Evolutionary conservation across 768 basidiomycete genomes (phyloP).

Genomic region (Panaeolus cyanescens): DNA sequence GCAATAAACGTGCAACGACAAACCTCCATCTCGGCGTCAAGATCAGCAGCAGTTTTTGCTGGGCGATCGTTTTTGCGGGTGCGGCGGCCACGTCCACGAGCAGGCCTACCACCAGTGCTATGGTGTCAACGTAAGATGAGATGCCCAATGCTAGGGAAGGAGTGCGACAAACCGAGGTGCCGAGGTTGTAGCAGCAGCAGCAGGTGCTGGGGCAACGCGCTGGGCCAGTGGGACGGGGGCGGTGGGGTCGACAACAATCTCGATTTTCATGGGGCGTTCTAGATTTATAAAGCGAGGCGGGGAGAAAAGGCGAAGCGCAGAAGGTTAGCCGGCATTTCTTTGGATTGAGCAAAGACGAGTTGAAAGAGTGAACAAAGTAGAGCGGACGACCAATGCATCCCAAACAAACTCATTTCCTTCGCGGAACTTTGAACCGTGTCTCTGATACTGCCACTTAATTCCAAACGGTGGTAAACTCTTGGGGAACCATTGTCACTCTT

Average conservation of each 20-base stretch:
- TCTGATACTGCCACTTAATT: slow-evolving; percentile 25
- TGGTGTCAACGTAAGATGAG: slow-evolving; percentile 12
- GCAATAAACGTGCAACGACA: slow-evolving; percentile 8
- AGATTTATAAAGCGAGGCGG: slow-evolving; percentile 34
- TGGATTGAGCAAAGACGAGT: slow-evolving; percentile 36
- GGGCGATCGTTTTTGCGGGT: slow-evolving; percentile 61
- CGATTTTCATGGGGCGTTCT: slow-evolving; percentile 99
- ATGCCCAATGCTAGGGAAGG: background rate
- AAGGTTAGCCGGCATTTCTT: slow-evolving; percentile 51
- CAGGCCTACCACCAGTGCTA: slow-evolving; percentile 34
- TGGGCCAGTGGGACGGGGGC: slow-evolving; percentile 72
- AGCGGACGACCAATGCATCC: slow-evolving; percentile 27
- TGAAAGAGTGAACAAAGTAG: slow-evolving; percentile 43
- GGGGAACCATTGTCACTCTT: background rate
- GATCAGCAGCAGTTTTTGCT: slow-evolving; percentile 81
- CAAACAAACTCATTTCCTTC: slow-evolving; percentile 36
- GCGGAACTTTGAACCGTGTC: slow-evolving; percentile 40
- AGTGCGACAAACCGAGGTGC: slow-evolving; percentile 25
- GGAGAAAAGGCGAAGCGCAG: slow-evolving; percentile 43
- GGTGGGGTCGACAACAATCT: slow-evolving; percentile 91
- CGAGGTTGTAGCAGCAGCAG: slow-evolving; percentile 30
- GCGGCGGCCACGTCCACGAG: slow-evolving; percentile 50
- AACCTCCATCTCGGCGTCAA: slow-evolving; percentile 99
- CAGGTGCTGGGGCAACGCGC: slow-evolving; percentile 79
- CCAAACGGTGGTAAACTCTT: slow-evolving; percentile 3